A percentile compares a stretch with the other conserved stretches of the same genome.
Conservation (phyloP, 768 basidiomycete species). For the Russula emetica region DNA sequence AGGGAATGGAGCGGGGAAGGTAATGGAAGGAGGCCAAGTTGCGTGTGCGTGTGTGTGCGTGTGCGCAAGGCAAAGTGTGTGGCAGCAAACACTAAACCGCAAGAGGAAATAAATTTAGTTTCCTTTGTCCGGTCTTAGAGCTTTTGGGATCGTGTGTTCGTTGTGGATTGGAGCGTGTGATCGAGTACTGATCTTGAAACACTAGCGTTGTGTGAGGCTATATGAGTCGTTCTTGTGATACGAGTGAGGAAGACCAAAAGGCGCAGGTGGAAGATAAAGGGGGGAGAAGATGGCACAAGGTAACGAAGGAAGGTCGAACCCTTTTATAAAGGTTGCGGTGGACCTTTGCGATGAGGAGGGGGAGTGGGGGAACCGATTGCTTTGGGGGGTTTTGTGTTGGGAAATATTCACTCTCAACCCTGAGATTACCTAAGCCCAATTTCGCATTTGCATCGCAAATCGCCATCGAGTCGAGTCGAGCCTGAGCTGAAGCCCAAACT, state of each 20-base stretch:
- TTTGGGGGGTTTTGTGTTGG: neutral
- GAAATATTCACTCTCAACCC: neutral
- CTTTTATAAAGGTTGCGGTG: neutral
- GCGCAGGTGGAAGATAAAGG: neutral
- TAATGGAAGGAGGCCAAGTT: neutral
- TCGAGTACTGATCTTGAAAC: neutral
- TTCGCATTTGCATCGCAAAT: neutral
- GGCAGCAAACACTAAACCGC: neutral
- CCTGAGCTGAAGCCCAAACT: neutral
- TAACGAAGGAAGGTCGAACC: neutral
- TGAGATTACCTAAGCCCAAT: constrained; percentile 12
- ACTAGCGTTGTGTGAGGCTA: neutral
- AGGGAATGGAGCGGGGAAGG: neutral
- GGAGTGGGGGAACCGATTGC: neutral
- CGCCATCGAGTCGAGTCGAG: neutral
- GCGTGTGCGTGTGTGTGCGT: neutral
- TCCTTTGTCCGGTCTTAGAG: neutral
- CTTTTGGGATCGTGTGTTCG: neutral
- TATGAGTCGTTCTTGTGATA: too few relatives aligned
- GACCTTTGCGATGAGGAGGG: neutral
- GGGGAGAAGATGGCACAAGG: neutral
- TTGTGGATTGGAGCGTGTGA: neutral
- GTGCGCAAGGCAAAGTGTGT: neutral
- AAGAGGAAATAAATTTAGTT: neutral
- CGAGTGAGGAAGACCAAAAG: neutral